These are phyloP conservation scores for Cytospora chrysosperma DNA, from an alignment of 2,329 filamentous ascomycete species.

Conservation along the genomic window DNA sequence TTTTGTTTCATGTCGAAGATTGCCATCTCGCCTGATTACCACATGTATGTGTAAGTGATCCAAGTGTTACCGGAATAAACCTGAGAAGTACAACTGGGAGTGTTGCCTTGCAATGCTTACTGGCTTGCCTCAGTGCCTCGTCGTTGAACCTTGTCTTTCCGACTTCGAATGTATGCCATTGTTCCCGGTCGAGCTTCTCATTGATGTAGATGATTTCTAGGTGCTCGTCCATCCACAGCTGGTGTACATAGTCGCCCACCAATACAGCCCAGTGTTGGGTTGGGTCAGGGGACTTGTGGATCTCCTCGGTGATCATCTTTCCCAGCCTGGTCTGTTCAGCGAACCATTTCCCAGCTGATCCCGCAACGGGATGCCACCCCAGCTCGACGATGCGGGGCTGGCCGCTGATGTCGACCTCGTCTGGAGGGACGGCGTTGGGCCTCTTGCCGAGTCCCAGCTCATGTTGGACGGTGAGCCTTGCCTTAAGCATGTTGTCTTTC, in stretches of 20 bases:
- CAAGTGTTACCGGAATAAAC: too few relatives aligned
- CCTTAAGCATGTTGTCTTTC: constrained; percentile 38
- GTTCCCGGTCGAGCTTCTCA: constrained; percentile 42
- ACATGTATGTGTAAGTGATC: background rate
- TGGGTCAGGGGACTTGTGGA: constrained; percentile 55
- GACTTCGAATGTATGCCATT: constrained; percentile 52
- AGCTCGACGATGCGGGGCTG: constrained; percentile 47
- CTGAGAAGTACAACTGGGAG: background rate
- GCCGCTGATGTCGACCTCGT: constrained; percentile 38
- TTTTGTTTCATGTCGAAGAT: constrained; percentile 51
- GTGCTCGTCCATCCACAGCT: constrained; percentile 56
- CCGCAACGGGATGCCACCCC: constrained; percentile 59
- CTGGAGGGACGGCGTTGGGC: constrained; percentile 44
- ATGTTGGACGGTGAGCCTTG: constrained; percentile 42
- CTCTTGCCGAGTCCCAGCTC: constrained; percentile 43
- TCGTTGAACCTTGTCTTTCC: constrained; percentile 56
- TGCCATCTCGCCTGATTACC: constrained; percentile 46
- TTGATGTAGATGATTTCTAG: constrained; percentile 59
- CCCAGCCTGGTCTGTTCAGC: constrained; percentile 55
- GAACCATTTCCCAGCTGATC: constrained; percentile 57
- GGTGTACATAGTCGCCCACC: constrained; percentile 54
- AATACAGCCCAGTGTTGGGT: constrained; percentile 61
- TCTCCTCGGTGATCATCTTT: constrained; percentile 54
- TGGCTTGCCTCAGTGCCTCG: constrained; percentile 49
- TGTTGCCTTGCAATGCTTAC: constrained; percentile 33